These are phyloP conservation scores for Monosporascus sp. DNA, from an alignment of 2,329 filamentous ascomycete genomes.

Conservation along the genomic window DNA sequence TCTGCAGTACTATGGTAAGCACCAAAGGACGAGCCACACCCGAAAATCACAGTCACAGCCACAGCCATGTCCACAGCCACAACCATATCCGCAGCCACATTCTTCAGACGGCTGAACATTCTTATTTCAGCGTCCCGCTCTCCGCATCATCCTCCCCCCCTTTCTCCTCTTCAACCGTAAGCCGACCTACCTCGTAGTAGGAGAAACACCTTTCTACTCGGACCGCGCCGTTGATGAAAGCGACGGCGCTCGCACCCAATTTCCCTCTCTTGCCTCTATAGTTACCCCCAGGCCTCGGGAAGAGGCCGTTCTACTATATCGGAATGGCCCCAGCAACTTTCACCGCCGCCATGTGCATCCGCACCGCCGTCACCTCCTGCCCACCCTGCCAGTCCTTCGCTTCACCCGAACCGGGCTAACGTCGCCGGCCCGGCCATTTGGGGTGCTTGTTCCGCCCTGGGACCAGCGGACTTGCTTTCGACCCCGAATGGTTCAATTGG, in stretches of 20 bases:
- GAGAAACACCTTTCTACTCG: too few relatives aligned
- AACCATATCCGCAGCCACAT: neutral
- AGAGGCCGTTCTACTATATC: constrained; percentile 25
- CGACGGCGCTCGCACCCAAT: constrained; percentile 23
- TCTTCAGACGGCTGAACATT: constrained; percentile 6
- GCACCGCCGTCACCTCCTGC: constrained; percentile 13
- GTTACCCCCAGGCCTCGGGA: constrained; percentile 25
- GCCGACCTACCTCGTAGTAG: too few relatives aligned
- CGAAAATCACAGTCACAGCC: neutral
- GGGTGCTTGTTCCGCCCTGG: constrained; percentile 18
- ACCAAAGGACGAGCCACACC: too few relatives aligned
- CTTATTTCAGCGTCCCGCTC: constrained; percentile 8
- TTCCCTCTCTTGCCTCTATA: constrained; percentile 12
- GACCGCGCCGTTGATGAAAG: constrained; percentile 18
- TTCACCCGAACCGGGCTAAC: constrained; percentile 15
- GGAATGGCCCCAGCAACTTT: constrained; percentile 15
- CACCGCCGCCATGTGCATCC: constrained; percentile 10
- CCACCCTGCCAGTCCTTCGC: constrained; percentile 13
- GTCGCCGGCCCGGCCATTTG: constrained; percentile 10
- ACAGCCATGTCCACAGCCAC: neutral
- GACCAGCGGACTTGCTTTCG: constrained; percentile 23
- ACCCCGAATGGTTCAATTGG: constrained; percentile 15
- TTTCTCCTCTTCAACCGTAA: constrained; percentile 5
- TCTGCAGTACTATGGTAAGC: too few relatives aligned
- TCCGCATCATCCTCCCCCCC: constrained; percentile 2